These are phyloP conservation scores for Xylaria acuta DNA, from an alignment of 495 filamentous ascomycete genomes.

Conservation along the genomic window DNA sequence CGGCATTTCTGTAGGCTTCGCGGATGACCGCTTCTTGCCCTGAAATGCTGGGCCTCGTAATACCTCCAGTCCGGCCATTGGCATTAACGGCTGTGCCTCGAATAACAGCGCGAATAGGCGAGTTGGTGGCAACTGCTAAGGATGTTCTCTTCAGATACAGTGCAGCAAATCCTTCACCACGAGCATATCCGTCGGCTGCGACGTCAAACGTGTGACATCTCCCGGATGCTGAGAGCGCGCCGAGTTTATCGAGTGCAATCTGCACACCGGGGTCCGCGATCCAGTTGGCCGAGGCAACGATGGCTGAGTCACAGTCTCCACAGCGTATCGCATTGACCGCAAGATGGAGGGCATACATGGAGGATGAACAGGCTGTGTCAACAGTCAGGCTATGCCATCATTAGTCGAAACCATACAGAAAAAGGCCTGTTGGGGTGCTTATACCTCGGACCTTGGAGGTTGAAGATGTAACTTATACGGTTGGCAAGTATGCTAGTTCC, in stretches of 20 bases:
- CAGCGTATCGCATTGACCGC: constrained; percentile 57
- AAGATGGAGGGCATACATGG: constrained; percentile 59
- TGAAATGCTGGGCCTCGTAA: background rate
- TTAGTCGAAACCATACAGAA: background rate
- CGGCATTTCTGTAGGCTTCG: background rate
- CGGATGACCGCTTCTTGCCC: constrained; percentile 13
- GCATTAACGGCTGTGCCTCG: background rate
- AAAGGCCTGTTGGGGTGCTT: too few relatives aligned
- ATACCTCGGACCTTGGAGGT: constrained; percentile 57
- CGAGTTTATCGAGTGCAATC: constrained; percentile 34
- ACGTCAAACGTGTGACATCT: constrained; percentile 55
- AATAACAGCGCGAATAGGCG: constrained; percentile 48
- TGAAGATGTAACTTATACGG: constrained; percentile 64
- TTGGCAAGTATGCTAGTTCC: constrained; percentile 59
- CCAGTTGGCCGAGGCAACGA: constrained; percentile 53
- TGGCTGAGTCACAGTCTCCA: constrained; percentile 55
- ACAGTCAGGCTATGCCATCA: constrained; percentile 51
- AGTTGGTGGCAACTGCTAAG: constrained; percentile 61
- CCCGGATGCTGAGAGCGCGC: constrained; percentile 34
- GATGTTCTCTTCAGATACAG: constrained; percentile 62
- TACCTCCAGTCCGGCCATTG: constrained; percentile 8
- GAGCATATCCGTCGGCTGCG: constrained; percentile 66
- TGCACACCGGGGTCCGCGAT: constrained; percentile 47
- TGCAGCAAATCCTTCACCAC: constrained; percentile 61
- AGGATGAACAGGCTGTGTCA: constrained; percentile 67